phyloP scores from a whole-genome alignment of 768 basidiomycete species.

The Kwoniella mangroviensis region DNA sequence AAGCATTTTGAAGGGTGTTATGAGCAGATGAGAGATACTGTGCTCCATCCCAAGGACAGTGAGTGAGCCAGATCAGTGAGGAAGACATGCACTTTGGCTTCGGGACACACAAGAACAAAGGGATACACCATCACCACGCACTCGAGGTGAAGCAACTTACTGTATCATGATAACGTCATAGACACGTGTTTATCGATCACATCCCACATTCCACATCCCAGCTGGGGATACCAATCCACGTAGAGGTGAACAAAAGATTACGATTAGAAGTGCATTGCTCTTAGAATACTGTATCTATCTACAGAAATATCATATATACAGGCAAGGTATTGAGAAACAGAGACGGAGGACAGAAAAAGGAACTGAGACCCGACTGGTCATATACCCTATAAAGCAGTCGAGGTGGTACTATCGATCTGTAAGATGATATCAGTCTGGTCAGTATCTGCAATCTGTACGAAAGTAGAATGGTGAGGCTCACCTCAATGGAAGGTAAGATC shows the following conservation, averaged over 20 bases:
- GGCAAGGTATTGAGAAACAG: neutral
- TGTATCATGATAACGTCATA: neutral
- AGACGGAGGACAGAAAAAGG: no score
- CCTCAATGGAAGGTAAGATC: constrained; percentile 98
- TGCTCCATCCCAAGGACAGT: no score
- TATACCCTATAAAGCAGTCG: constrained; percentile 35
- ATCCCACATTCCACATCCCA: neutral
- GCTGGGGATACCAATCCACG: no score
- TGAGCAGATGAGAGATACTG: no score
- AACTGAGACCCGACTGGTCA: neutral
- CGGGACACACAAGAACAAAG: neutral
- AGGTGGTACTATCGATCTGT: constrained; percentile 47
- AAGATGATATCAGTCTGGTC: constrained; percentile 13
- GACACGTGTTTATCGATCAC: neutral
- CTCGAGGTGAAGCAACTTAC: neutral
- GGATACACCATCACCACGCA: neutral
- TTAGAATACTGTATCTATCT: neutral
- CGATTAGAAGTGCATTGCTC: neutral
- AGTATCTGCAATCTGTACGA: neutral
- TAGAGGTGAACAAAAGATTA: neutral
- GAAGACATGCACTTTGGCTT: no score
- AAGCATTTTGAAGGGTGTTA: no score
- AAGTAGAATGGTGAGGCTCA: constrained; percentile 55
- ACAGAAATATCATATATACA: neutral
- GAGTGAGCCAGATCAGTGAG: no score